Conservation (phyloP, 2,329 filamentous ascomycete genomes). For the Fusarium coicis region DNA sequence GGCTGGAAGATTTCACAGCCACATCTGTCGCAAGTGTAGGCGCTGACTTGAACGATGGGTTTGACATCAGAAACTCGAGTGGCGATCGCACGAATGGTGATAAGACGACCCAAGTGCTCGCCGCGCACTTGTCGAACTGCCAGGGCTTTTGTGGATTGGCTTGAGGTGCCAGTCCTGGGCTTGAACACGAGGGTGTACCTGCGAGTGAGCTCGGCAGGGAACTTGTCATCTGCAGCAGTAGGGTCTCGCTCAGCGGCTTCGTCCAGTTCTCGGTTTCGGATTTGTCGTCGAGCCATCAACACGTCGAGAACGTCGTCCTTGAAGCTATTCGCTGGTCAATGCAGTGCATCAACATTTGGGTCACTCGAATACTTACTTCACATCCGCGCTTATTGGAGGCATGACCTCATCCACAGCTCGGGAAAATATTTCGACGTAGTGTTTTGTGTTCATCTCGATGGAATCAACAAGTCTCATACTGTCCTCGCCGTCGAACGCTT, state of each 20-base stretch:
- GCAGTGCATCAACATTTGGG: neutral
- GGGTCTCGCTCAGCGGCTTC: constrained; percentile 75
- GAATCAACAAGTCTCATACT: constrained; percentile 81
- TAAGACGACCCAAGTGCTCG: constrained; percentile 91
- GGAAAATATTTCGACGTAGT: constrained; percentile 93
- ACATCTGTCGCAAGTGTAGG: constrained; percentile 96
- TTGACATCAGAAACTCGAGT: constrained; percentile 98
- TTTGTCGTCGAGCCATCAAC: constrained; percentile 90
- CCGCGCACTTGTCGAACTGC: constrained; percentile 95
- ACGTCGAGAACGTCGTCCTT: constrained; percentile 98
- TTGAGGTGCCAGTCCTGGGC: constrained; percentile 79
- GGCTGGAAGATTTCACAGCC: constrained; percentile 98
- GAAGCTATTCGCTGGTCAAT: constrained; percentile 67
- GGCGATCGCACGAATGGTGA: constrained; percentile 93
- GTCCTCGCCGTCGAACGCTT: constrained; percentile 63
- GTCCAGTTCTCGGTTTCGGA: constrained; percentile 81
- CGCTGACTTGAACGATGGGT: constrained; percentile 96
- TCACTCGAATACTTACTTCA: constrained; percentile 67
- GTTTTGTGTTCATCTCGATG: constrained; percentile 90
- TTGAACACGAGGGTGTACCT: constrained; percentile 98
- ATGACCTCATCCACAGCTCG: constrained; percentile 88
- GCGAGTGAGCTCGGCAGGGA: constrained; percentile 90
- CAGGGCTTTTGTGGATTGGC: constrained; percentile 71
- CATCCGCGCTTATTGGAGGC: constrained; percentile 80
- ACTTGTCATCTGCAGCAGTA: constrained; percentile 76